phyloP scores from a whole-genome alignment of 805 yeast species.

The Komagataella phaffii region DNA sequence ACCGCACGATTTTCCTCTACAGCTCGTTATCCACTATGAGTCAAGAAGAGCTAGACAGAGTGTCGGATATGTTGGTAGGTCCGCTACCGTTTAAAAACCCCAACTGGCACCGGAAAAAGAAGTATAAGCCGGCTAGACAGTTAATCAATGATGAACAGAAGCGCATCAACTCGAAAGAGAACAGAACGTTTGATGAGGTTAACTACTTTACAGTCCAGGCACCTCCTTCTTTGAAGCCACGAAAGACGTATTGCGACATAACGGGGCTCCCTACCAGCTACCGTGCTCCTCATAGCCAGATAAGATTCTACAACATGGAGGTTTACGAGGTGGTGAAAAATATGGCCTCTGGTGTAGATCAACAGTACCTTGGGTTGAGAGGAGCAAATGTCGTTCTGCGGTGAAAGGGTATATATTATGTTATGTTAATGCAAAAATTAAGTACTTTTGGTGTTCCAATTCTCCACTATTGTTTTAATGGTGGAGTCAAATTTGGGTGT shows the following conservation, averaged over 20 bases:
- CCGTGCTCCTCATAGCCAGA: constrained; percentile 58
- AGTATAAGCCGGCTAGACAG: constrained; percentile 68
- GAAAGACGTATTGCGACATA: constrained; percentile 80
- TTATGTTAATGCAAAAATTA: not conserved
- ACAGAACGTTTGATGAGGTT: constrained; percentile 30
- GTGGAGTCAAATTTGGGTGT: constrained; percentile 15
- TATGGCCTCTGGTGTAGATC: constrained; percentile 87
- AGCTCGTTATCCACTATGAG: not conserved
- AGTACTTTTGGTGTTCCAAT: constrained; percentile 9
- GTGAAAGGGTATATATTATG: not conserved
- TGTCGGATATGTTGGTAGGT: constrained; percentile 24
- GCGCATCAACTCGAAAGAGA: constrained; percentile 31
- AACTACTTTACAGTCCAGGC: constrained; percentile 65
- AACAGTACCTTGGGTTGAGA: constrained; percentile 76
- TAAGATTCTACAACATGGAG: constrained; percentile 74
- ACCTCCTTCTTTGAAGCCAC: constrained; percentile 78
- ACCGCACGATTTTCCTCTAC: not conserved
- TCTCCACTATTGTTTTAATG: constrained; percentile 12
- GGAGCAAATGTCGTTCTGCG: constrained; percentile 72
- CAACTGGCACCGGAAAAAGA: constrained; percentile 26
- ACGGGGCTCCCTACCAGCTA: constrained; percentile 79
- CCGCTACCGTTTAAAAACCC: constrained; percentile 49
- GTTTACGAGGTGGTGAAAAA: constrained; percentile 64
- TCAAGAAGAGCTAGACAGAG: not conserved
- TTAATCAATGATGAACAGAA: constrained; percentile 67